phyloP scores from a whole-genome alignment of 176 grass and related monocot genomes.

The Lolium rigidum region DNA sequence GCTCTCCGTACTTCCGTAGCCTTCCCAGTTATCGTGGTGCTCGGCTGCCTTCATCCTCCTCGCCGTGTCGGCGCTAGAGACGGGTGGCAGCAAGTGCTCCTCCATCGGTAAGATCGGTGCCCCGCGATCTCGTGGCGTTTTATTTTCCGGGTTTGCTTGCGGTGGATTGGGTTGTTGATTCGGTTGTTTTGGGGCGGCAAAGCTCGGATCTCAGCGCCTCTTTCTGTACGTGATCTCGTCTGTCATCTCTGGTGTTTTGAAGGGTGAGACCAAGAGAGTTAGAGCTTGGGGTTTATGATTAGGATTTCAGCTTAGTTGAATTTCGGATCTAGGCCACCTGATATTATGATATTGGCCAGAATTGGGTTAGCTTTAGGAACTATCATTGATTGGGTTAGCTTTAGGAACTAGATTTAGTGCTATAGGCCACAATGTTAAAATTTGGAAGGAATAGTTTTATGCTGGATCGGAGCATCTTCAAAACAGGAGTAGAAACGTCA shows the following conservation, averaged over 20 bases:
- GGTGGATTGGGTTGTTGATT: conserved; percentile 37
- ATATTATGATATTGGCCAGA: conserved; percentile 30
- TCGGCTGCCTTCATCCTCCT: conserved; percentile 81
- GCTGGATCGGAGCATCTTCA: conserved; percentile 21
- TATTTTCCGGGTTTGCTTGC: conserved; percentile 11
- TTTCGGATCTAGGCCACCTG: conserved; percentile 34
- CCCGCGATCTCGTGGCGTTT: conserved; percentile 19
- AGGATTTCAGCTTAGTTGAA: conserved; percentile 9
- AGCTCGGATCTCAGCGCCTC: background rate
- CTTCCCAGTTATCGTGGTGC: conserved; percentile 57
- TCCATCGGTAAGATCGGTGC: conserved; percentile 87
- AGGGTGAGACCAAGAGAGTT: conserved; percentile 24
- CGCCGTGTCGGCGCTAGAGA: conserved; percentile 80
- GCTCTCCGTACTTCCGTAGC: conserved; percentile 34
- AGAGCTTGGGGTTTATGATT: conserved; percentile 37
- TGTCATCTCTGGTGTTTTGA: conserved; percentile 1
- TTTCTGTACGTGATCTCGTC: conserved; percentile 36
- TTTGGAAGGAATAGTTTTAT: conserved; percentile 19
- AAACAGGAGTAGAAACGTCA: conserved; percentile 4
- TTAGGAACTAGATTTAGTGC: background rate
- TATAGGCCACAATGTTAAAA: background rate
- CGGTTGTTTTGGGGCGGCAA: conserved; percentile 27
- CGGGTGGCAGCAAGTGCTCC: conserved; percentile 79
- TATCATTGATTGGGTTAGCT: background rate
- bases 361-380: conserved; percentile 5